Percentiles rank a stretch among this genome's conserved stretches.
Conservation (phyloP, 2,329 filamentous ascomycete species). For the Anthostomella pinea region DNA sequence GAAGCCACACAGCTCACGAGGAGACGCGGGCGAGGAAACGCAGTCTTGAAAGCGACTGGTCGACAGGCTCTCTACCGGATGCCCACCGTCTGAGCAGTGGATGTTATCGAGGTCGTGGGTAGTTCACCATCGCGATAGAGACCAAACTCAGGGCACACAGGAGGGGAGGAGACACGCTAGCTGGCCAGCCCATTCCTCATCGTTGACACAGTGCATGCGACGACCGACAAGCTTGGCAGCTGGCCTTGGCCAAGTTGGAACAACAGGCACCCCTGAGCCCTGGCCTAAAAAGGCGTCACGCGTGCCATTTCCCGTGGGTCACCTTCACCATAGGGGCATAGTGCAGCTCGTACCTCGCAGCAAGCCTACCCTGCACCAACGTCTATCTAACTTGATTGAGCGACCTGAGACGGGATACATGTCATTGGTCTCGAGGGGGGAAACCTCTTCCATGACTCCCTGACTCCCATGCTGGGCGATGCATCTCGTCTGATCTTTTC, state of each 20-base stretch:
- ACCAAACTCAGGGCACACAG: no score
- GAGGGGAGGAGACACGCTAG: no score
- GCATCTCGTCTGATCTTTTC: constrained; percentile 13
- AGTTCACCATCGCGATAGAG: no score
- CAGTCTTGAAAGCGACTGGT: no score
- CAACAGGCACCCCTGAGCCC: constrained; percentile 15
- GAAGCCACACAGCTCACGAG: not conserved
- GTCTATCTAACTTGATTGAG: constrained; percentile 20
- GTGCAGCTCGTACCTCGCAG: constrained; percentile 30
- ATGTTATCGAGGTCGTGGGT: no score
- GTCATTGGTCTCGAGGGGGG: constrained; percentile 14
- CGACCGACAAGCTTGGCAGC: no score
- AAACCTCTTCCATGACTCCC: constrained; percentile 1
- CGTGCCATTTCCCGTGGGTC: constrained; percentile 14
- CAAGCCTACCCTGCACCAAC: constrained; percentile 22
- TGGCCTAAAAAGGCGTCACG: constrained; percentile 20
- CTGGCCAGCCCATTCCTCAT: no score
- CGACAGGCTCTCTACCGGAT: no score
- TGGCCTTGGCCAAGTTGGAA: not conserved
- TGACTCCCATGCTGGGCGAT: not conserved
- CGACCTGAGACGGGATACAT: constrained; percentile 16
- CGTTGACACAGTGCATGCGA: no score
- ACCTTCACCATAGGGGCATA: no score
- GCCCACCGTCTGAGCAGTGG: no score
- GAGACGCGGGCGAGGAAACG: not conserved